Percentiles rank a stretch among this genome's conserved stretches.
phyloP scores from a whole-genome alignment of 305 asterid species.

The Fraxinus ornus region DNA sequence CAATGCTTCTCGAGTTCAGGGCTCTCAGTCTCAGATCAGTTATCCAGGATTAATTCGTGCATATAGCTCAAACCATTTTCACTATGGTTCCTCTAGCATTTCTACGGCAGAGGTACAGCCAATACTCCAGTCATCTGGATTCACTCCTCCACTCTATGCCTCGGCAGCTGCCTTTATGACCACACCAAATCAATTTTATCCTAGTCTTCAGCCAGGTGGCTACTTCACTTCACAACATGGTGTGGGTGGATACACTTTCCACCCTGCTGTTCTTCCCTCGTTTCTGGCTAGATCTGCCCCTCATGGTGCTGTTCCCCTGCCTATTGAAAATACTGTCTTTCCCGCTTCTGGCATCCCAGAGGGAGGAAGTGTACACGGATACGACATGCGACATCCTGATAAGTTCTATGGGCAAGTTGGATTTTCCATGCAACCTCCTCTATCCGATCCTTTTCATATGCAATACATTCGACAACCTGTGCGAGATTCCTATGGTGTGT shows the following conservation, averaged over 20 bases:
- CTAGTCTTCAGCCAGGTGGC: constrained; percentile 46
- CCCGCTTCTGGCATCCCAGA: constrained; percentile 34
- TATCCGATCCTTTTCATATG: constrained; percentile 44
- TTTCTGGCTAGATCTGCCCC: constrained; percentile 57
- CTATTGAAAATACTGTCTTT: constrained; percentile 34
- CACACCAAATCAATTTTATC: constrained; percentile 43
- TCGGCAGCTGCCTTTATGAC: constrained; percentile 54
- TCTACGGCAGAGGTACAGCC: constrained; percentile 45
- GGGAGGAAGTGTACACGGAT: constrained; percentile 38
- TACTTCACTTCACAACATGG: constrained; percentile 54
- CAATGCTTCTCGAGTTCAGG: constrained; percentile 27
- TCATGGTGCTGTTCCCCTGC: constrained; percentile 40
- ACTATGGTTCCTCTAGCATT: constrained; percentile 30
- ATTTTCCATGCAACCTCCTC: constrained; percentile 44
- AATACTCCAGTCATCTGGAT: constrained; percentile 46
- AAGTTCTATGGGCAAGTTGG: constrained; percentile 60
- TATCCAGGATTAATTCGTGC: constrained; percentile 37
- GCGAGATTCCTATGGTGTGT: constrained; percentile 41
- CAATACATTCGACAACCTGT: constrained; percentile 53
- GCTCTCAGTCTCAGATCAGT: constrained; percentile 35
- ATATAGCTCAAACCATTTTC: constrained; percentile 38
- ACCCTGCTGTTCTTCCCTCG: constrained; percentile 49
- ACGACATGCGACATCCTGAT: constrained; percentile 43
- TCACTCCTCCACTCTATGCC: constrained; percentile 53
- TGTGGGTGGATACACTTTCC: constrained; percentile 47